A percentile compares a stretch with the other conserved stretches of the same genome.
phyloP scores from a whole-genome alignment of 176 grass and related monocot species.

The Triticum turgidum region DNA sequence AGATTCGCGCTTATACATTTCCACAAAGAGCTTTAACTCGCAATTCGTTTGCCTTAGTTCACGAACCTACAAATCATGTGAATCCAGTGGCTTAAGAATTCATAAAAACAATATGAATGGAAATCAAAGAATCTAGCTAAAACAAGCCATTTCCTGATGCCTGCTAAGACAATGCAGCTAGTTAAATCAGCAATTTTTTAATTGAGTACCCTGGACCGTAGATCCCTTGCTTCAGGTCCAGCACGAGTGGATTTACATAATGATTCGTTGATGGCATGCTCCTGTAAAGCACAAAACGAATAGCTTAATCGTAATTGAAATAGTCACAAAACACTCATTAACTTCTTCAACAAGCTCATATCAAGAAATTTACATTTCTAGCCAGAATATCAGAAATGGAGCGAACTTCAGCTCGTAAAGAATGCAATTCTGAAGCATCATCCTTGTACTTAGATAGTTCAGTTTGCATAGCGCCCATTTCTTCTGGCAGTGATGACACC shows the following conservation, averaged over 20 bases:
- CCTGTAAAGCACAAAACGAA: constrained; percentile 27
- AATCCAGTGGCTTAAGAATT: constrained; percentile 8
- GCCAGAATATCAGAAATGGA: constrained; percentile 67
- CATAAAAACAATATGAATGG: background rate
- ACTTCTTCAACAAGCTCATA: background rate
- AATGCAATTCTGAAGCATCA: constrained; percentile 59
- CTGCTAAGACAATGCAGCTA: background rate
- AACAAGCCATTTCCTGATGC: background rate
- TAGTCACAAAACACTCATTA: background rate
- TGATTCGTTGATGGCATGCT: constrained; percentile 16
- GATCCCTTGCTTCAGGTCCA: constrained; percentile 34
- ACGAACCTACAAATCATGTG: constrained; percentile 33
- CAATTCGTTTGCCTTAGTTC: constrained; percentile 39
- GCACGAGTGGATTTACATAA: constrained; percentile 22
- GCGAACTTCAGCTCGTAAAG: constrained; percentile 69
- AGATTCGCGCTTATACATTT: constrained; percentile 58
- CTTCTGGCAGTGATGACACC: constrained; percentile 64
- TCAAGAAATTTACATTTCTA: constrained; percentile 53
- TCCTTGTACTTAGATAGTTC: constrained; percentile 78
- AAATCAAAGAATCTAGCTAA: constrained; percentile 1
- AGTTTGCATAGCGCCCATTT: constrained; percentile 78
- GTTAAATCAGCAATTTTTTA: background rate
- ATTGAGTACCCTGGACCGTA: constrained; percentile 33
- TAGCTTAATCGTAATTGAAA: background rate
- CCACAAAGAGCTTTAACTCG: constrained; percentile 53